Evolutionary conservation across 129 eudicot genomes (phyloP), one percentile per base, ranked within the genome.

Genomic region (Chrysanthemum makinoi): DNA sequence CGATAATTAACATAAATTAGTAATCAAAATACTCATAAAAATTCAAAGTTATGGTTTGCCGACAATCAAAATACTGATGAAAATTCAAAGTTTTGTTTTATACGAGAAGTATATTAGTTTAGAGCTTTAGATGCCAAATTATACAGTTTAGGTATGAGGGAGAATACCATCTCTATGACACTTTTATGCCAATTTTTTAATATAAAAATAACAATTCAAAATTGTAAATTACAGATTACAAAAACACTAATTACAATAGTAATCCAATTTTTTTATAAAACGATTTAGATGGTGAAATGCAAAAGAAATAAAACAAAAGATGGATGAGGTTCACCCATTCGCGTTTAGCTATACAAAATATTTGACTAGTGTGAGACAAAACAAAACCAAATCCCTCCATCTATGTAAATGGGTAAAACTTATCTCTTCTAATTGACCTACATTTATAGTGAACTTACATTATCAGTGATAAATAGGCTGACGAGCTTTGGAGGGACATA

Each of bases 401-500:
- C 11, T 12, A 56, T 0, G 30, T 57, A 10, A 19, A 57, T 57
- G 10, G 30, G 30, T 18, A 19, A 19, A 19, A 0, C 17, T 55
- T 56, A 0, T 14, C 35, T 20, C 17, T 13, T 6, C 26, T 18
- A 20, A 15, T 55, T 35, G 17, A 53, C 3, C 53, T 14, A 2
- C 26, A 30, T n/a, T 46, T 0, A 22, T 20, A 56, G 65, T 46
- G 59, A 79, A 85, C 99, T 90, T 88, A 95, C 97, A 87, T n/a
- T 86, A 87, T 95, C 99, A 8, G 99, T 95, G 48, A 95, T 95
- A 55, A 95, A 95, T 30, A 95, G 81, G 75, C 86, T 95, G 75
- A 95, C 99, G 43, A 95, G 96, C 73, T 88, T 83, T 66, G 99
- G 99, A 15, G 96, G 97, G 66, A 95, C 99, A 64, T 95, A 95